Conservation (phyloP, 352 stramenopile genomes). For the Phytophthora ohioensis region DNA sequence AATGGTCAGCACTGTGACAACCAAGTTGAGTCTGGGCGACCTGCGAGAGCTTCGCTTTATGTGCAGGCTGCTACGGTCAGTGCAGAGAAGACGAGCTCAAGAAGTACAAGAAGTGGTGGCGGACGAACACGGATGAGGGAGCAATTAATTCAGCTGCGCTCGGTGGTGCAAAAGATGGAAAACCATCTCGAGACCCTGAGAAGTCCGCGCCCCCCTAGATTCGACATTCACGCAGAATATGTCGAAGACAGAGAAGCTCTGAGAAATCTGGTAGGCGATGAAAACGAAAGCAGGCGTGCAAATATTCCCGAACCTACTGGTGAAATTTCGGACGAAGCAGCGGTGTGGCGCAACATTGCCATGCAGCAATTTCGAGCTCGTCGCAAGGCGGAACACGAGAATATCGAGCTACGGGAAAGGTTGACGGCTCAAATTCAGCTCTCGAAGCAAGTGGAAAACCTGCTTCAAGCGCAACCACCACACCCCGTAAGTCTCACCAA, state of each 20-base stretch:
- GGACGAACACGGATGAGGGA: conserved; percentile 25
- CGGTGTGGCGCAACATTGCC: conserved; percentile 17
- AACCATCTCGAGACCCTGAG: conserved; percentile 24
- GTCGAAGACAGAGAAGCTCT: background rate
- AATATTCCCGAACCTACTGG: background rate
- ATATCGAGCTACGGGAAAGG: conserved; percentile 23
- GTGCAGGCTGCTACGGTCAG: background rate
- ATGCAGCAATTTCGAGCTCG: conserved; percentile 35
- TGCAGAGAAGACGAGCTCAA: background rate
- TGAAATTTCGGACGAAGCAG: conserved; percentile 3
- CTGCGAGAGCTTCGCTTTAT: background rate
- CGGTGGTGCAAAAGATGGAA: conserved; percentile 33
- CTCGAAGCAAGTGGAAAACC: conserved; percentile 31
- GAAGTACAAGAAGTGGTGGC: conserved; percentile 10
- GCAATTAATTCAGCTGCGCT: conserved; percentile 30
- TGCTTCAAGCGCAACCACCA: conserved; percentile 25
- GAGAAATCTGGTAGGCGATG: conserved; percentile 6
- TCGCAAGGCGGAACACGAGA: conserved; percentile 26
- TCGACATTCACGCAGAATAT: too few species aligned
- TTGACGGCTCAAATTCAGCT: conserved; percentile 18
- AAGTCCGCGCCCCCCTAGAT: background rate
- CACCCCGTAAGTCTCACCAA: conserved; percentile 11
- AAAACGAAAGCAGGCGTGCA: background rate
- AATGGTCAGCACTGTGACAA: background rate
- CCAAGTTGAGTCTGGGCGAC: background rate